Base-by-base conservation (phyloP, 108 stramenopile species). In the Cyclotella atomus region DNA sequence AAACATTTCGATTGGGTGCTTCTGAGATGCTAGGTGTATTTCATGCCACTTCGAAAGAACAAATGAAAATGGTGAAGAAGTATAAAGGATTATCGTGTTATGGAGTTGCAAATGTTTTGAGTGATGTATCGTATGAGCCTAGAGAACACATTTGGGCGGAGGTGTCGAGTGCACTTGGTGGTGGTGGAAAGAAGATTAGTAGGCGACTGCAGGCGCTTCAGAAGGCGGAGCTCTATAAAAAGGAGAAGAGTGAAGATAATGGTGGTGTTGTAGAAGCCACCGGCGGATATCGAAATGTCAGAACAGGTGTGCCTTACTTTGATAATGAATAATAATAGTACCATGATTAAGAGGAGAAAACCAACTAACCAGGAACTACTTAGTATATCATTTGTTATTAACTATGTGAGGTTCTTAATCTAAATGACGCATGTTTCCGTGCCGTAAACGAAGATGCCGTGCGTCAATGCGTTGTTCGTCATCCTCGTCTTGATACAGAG, bases 1-100 rank as follows among this genome's bases (percentile, higher is more conserved):
- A 27, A 12, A 24, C 33, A 0, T 72, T 73, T 33, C 44, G 81
- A 33, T 60, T 82, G 12, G 88, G 88, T 45, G 54, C 82, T 3
- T 81, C 81, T 50, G 88, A 89, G 71, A 77, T 79, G 77, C 72
- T 89, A 53, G 88, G 88, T 1, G 38, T 85, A 2, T 89, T 89
- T 60, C 88, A 89, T 55, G 70, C 80, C 29, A 76, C 76, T 28
- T 75, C 73, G 10, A 76, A 78, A 41, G 70, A 76, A 25, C 77
- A 86, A 52, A 34, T 86, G 65, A 65, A 79, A 34, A 14, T 7
- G 24, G 21, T 68, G 36, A 32, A 32, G n/a, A 14, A 14, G 19
- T 2, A 4, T 20, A 43, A 43, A 23, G 64, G 41, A 23, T 23
- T 23, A 52, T 52, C 20, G n/a, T 21, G 52, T 41, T 41, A 41